Percentiles rank a stretch among this genome's conserved stretches.
phyloP scores from a whole-genome alignment of 164 flowering plant species.

The Litsea cubeba region DNA sequence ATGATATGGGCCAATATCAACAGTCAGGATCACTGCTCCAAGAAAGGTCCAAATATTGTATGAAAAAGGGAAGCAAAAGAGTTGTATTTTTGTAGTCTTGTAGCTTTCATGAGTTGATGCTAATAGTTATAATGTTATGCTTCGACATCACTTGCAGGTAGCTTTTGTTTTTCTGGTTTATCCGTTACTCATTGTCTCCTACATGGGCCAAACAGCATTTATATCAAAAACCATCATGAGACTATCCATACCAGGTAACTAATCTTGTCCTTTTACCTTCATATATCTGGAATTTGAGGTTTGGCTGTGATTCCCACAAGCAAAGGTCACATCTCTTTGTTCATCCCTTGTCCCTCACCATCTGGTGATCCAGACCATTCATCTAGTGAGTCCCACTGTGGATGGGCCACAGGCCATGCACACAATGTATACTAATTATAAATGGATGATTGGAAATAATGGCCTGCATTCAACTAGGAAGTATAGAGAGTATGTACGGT shows the following conservation, averaged over 20 bases:
- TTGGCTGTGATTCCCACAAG: neutral
- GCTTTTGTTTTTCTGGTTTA: constrained; percentile 70
- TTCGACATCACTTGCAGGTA: constrained; percentile 38
- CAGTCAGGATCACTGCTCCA: neutral
- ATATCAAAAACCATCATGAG: constrained; percentile 34
- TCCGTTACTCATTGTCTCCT: constrained; percentile 71
- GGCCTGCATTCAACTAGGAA: neutral
- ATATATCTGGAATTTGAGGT: constrained; percentile 14
- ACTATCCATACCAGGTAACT: constrained; percentile 68
- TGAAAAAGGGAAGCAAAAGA: neutral
- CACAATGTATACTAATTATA: neutral
- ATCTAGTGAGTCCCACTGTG: constrained; percentile 16
- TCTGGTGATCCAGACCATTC: neutral
- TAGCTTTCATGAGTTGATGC: neutral
- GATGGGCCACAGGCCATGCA: neutral
- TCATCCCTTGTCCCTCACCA: neutral
- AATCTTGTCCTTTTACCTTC: constrained; percentile 11
- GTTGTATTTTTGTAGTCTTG: neutral
- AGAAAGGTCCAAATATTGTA: neutral
- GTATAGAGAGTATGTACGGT: neutral
- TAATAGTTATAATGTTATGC: neutral
- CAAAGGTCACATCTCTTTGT: neutral
- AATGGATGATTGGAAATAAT: neutral
- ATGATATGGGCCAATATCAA: neutral
- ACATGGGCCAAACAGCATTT: constrained; percentile 94